Evolutionary conservation across 345 rosid species (phyloP).

Genomic region (Camelina neglecta): DNA sequence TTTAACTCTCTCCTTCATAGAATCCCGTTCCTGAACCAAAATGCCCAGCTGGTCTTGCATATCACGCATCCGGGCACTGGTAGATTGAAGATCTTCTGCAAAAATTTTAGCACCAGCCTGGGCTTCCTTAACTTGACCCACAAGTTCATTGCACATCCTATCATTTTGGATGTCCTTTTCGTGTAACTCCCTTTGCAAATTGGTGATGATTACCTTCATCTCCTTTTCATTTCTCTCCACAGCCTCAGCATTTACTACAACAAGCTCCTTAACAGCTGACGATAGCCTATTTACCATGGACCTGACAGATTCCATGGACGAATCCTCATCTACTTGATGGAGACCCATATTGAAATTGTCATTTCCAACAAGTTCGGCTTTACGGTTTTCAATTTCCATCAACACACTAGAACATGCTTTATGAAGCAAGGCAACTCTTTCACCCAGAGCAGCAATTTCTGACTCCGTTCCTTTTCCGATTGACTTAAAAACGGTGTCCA

Average conservation of each 20-base stretch:
- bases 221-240: conserved; percentile 63
- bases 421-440: conserved; percentile 61
- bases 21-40: conserved; percentile 55
- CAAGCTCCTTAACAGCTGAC: conserved; percentile 55
- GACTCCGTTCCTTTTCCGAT: conserved; percentile 55
- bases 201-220: conserved; percentile 65
- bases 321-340: conserved; percentile 40
- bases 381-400: conserved; percentile 68
- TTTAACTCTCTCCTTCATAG: conserved; percentile 57
- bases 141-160: conserved; percentile 80
- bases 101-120: conserved; percentile 68
- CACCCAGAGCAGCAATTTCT: conserved; percentile 57
- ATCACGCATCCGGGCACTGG: conserved; percentile 53
- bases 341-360: conserved; percentile 44
- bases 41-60: conserved; percentile 62
- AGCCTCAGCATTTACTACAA: conserved; percentile 52
- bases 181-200: conserved; percentile 86
- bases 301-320: conserved; percentile 65
- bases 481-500: conserved; percentile 54
- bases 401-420: conserved; percentile 68
- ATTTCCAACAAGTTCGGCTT: conserved; percentile 53
- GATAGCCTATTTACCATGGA: conserved; percentile 59
- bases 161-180: conserved; percentile 90
- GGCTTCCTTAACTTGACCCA: conserved; percentile 88
- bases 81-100: conserved; percentile 70